phyloP scores from a whole-genome alignment of 2,329 filamentous ascomycete species.

The Pestalotiopsis sp. region DNA sequence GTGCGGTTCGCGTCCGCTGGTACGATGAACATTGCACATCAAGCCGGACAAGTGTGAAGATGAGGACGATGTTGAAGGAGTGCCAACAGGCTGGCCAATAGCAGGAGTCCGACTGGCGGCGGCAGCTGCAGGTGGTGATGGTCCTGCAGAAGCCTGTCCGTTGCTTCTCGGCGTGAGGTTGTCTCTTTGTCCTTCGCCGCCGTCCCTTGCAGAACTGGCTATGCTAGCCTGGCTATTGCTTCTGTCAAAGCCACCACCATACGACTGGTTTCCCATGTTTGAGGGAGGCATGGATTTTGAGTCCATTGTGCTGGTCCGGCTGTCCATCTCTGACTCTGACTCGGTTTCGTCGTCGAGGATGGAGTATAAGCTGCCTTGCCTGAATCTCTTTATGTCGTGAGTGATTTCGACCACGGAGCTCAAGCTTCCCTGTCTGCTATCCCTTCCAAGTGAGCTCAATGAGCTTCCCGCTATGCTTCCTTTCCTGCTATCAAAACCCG shows the following conservation, averaged over 20 bases:
- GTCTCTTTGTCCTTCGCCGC: constrained; percentile 49
- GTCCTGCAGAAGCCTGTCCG: constrained; percentile 57
- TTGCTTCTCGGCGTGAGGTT: constrained; percentile 55
- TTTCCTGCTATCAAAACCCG: neutral
- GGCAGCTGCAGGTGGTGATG: constrained; percentile 49
- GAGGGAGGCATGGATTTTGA: constrained; percentile 33
- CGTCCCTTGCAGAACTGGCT: constrained; percentile 47
- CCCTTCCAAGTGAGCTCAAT: neutral
- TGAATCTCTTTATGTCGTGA: constrained; percentile 11
- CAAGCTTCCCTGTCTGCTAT: constrained; percentile 5
- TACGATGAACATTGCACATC: constrained; percentile 77
- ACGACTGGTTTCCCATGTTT: constrained; percentile 36
- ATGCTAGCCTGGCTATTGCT: constrained; percentile 51
- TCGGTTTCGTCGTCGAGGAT: constrained; percentile 37
- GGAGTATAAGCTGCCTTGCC: constrained; percentile 28
- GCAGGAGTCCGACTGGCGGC: constrained; percentile 38
- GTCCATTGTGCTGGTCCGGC: constrained; percentile 53
- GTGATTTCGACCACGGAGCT: neutral
- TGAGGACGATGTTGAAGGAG: constrained; percentile 47
- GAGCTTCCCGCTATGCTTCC: neutral
- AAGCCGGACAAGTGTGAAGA: constrained; percentile 66
- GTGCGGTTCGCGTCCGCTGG: constrained; percentile 88
- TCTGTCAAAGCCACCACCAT: constrained; percentile 41
- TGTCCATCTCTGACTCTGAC: constrained; percentile 36
- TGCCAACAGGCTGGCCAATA: constrained; percentile 41